Conservation (phyloP, 257 asterid species). For the Gentiana macrophylla region DNA sequence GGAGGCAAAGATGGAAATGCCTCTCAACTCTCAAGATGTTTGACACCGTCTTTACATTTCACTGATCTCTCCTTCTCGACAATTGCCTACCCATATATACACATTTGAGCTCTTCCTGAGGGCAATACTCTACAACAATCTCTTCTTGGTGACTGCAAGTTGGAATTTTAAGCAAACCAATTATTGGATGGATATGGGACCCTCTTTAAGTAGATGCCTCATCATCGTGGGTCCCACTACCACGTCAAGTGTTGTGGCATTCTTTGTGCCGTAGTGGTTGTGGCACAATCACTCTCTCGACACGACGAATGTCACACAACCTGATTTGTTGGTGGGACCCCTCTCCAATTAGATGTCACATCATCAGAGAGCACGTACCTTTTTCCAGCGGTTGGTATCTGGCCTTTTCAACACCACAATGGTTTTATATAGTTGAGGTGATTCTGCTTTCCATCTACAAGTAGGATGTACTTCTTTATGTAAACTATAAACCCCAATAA, state of each 20-base stretch:
- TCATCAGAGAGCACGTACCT: slow-evolving; percentile 19
- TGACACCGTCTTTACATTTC: slow-evolving; percentile 26
- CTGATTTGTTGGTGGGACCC: too few species aligned
- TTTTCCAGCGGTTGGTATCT: slow-evolving; percentile 50
- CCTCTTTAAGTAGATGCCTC: too few species aligned
- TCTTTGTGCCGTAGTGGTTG: too few species aligned
- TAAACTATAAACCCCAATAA: slow-evolving; percentile 49
- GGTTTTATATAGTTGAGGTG: slow-evolving; percentile 39
- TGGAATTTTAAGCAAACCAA: not conserved
- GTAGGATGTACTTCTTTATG: slow-evolving; percentile 39
- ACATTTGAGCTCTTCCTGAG: slow-evolving; percentile 37
- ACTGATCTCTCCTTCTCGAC: slow-evolving; percentile 59
- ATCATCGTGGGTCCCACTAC: too few species aligned
- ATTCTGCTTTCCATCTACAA: slow-evolving; percentile 55
- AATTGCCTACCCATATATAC: slow-evolving; percentile 68
- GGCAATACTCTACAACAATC: slow-evolving; percentile 82
- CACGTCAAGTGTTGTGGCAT: too few species aligned
- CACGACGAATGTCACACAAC: too few species aligned
- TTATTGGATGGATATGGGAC: too few species aligned
- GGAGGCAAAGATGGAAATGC: not conserved
- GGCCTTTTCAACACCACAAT: slow-evolving; percentile 58
- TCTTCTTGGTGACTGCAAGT: slow-evolving; percentile 51
- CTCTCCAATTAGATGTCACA: too few species aligned
- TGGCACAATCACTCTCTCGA: too few species aligned
- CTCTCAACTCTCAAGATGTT: not conserved